Base-by-base conservation (phyloP, 176 grass and related monocot species). In the Zea luxurians region DNA sequence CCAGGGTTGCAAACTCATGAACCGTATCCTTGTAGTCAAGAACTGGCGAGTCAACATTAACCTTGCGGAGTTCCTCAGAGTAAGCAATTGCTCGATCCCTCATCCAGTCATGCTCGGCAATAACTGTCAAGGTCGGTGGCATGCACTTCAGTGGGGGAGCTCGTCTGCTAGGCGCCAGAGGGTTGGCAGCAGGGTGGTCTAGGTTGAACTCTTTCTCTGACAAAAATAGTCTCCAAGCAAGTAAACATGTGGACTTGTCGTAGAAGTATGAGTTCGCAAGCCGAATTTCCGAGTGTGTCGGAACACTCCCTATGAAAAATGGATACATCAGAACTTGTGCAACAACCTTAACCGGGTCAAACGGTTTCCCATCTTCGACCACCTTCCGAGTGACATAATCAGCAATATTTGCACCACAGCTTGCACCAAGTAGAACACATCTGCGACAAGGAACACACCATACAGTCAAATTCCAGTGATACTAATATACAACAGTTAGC, bases 271-370 rank as follows among this genome's bases (percentile, higher is more conserved):
- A 97, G 77, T 93, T 97, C 21, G 89, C 91, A 66, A 97, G 90
- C 78, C 90, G 93, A 80, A 97, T 80, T 86, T 97, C 94, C 2
- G 94, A 93, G 50, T 88, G 94, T 6, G 94, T 97, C n/a, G 94
- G 91, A 21, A 89, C 67, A 21, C 82, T 91, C 68, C 91, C 91
- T 68, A 90, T 83, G 82, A 97, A 93, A 83, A 97, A 97, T 42
- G 94, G 94, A 83, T 97, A 97, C 94, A 97, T 92, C 55, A 97
- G 82, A 80, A 94, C 94, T 73, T 97, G 94, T 7, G 94, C 94
- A 4, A 97, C 91, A 27, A 97, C 74, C 87, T 92, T 97, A 8
- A 97, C 66, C 48, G 94, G 91, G 4, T 91, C 64, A 73, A 93
- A 93, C 61, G 76, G 77, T 64, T 91, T 93, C 38, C 85, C 78